A percentile compares a stretch with the other conserved stretches of the same genome.
Conservation (phyloP, 495 filamentous ascomycete species). For the Saxispiralis lemnorum region DNA sequence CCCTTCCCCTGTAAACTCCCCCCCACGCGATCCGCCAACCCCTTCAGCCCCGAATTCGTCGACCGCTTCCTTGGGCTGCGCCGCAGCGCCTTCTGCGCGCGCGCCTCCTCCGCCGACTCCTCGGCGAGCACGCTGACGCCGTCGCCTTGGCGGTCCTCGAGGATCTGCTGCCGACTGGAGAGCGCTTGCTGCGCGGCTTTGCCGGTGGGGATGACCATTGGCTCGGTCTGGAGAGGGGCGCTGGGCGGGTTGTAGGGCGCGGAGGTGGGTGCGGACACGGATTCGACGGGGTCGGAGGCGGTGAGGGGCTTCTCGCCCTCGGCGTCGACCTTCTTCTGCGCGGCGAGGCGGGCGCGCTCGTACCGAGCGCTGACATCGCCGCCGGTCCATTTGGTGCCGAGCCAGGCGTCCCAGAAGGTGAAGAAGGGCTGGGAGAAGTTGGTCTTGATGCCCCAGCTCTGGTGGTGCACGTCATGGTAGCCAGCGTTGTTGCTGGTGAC, state of each 20-base stretch:
- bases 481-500: constrained; percentile 82
- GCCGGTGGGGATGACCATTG: constrained; percentile 6
- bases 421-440: constrained; percentile 69
- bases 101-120: constrained; percentile 19
- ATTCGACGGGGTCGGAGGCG: not conserved
- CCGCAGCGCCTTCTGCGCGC: constrained; percentile 7
- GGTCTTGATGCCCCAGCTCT: constrained; percentile 93
- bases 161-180: constrained; percentile 14
- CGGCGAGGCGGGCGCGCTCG: constrained; percentile 22
- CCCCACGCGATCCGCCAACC: constrained; percentile 25
- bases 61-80: constrained; percentile 21
- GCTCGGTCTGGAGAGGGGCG: constrained; percentile 1
- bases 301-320: constrained; percentile 12
- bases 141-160: constrained; percentile 14
- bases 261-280: not conserved
- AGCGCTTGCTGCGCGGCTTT: constrained; percentile 18
- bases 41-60: constrained; percentile 23
- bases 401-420: constrained; percentile 61
- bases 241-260: constrained; percentile 3
- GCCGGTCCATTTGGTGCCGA: constrained; percentile 59
- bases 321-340: constrained; percentile 20
- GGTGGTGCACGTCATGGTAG: constrained; percentile 96
- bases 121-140: constrained; percentile 15
- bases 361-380: constrained; percentile 35
- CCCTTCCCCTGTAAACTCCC: constrained; percentile 23